Base-by-base conservation (phyloP, 176 grass and related monocot species). In the Luzula sylvatica region DNA sequence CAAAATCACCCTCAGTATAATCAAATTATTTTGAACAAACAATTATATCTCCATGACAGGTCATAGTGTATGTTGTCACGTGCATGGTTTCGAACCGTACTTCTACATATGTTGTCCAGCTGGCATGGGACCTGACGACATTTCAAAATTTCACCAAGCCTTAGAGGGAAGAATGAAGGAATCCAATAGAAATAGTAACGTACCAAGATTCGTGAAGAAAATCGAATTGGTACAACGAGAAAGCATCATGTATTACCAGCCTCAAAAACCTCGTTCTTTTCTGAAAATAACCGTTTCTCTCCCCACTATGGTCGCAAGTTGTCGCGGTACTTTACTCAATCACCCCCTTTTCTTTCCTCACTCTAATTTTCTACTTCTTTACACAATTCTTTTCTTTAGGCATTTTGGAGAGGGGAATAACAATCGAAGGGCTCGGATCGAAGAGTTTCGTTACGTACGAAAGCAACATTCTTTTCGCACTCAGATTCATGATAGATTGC, bases 211-310 rank as follows among this genome's bases (percentile, higher is more conserved):
- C 16, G 72, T 96, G 66, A 90, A 78, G 81, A 73, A 81, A 60
- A 53, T 96, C 65, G 92, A 96, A 38, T 74, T 82, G 57, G 12
- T 90, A 71, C 92, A 90, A 75, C 89, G 82, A 68, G 83, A 96
- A 71, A 96, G 80, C 76, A 90, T 90, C 63, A 96, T 96, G 92
- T 83, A 89, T 76, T 96, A 89, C 59, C 92, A 96, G 70, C 68
- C 62, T 15, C 74, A 74, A 14, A 66, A 73, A 39, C 79, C 74
- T 58, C 84, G 89, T 16, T 41, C 85, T 77, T 96, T 96, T 54
- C 85, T 96, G 21, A 96, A 96, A 78, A 90, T 96, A 71, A 81
- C 86, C 11, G 92, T 96, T 0, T 77, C 85, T 46, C 67, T 96
- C 50, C 92, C 92, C 20, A 89, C 92, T 28, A 89, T 96, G 92